phyloP scores from a whole-genome alignment of 1,284 basidiomycete species.

The Tilletia indica region DNA sequence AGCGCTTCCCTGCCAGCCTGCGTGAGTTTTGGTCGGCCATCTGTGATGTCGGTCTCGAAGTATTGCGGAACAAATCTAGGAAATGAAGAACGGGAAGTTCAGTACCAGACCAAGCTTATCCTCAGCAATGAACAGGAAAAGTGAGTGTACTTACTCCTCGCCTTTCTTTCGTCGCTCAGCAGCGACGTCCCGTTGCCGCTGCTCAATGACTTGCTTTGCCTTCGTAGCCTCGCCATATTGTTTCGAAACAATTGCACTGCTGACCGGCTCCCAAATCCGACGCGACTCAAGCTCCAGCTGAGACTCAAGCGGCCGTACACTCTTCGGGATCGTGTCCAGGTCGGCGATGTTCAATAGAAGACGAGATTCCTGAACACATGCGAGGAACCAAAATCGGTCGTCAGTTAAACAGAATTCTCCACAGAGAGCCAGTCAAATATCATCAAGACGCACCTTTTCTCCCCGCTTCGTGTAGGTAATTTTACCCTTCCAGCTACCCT shows the following conservation, averaged over 20 bases:
- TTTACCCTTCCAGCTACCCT: constrained; percentile 81
- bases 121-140: background rate
- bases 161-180: constrained; percentile 43
- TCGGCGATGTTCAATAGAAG: constrained; percentile 75
- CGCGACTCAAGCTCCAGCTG: constrained; percentile 81
- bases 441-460: constrained; percentile 59
- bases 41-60: constrained; percentile 71
- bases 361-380: constrained; percentile 62
- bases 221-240: constrained; percentile 65
- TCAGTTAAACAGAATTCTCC: no score
- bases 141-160: constrained; percentile 26
- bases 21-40: constrained; percentile 75
- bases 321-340: constrained; percentile 76
- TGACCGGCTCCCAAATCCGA: constrained; percentile 80
- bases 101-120: background rate
- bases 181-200: constrained; percentile 43
- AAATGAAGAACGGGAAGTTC: background rate
- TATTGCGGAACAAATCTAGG: constrained; percentile 74
- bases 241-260: constrained; percentile 68
- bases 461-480: constrained; percentile 77
- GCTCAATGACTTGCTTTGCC: constrained; percentile 50
- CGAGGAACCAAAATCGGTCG: constrained; percentile 33
- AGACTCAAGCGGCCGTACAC: constrained; percentile 74
- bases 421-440: no score
- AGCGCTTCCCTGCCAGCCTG: constrained; percentile 56